phyloP scores from a whole-genome alignment of 768 basidiomycete species.

The Pleurotus platypus region DNA sequence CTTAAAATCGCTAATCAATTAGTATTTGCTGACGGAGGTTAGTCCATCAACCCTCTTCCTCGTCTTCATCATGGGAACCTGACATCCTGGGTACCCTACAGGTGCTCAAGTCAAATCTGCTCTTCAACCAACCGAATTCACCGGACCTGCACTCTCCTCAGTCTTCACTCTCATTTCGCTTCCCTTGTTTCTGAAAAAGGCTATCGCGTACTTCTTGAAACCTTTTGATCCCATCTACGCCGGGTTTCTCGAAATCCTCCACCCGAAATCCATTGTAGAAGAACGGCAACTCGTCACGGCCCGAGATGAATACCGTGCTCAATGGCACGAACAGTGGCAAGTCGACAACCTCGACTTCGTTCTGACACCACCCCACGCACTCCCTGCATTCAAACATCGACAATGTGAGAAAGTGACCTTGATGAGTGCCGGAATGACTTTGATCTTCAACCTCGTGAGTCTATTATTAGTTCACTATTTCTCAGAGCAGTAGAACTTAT shows the following conservation, averaged over 20 bases:
- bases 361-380: constrained; percentile 37
- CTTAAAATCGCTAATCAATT: constrained; percentile 51
- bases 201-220: constrained; percentile 37
- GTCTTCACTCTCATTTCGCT: constrained; percentile 30
- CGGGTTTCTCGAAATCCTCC: constrained; percentile 33
- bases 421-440: constrained; percentile 60
- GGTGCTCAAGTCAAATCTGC: constrained; percentile 39
- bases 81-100: constrained; percentile 16
- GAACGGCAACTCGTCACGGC: constrained; percentile 45
- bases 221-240: constrained; percentile 33
- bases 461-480: neutral
- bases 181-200: constrained; percentile 37
- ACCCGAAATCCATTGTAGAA: constrained; percentile 46
- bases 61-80: constrained; percentile 6
- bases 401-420: constrained; percentile 49
- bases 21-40: constrained; percentile 56
- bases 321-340: constrained; percentile 36
- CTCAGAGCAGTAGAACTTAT: too few relatives aligned
- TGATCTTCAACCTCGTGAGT: constrained; percentile 65
- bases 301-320: constrained; percentile 17
- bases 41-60: constrained; percentile 8
- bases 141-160: constrained; percentile 25
- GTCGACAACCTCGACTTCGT: constrained; percentile 12
- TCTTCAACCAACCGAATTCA: constrained; percentile 30
- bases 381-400: constrained; percentile 55